phyloP scores from a whole-genome alignment of 306 rosid genomes.

The Datisca glomerata region DNA sequence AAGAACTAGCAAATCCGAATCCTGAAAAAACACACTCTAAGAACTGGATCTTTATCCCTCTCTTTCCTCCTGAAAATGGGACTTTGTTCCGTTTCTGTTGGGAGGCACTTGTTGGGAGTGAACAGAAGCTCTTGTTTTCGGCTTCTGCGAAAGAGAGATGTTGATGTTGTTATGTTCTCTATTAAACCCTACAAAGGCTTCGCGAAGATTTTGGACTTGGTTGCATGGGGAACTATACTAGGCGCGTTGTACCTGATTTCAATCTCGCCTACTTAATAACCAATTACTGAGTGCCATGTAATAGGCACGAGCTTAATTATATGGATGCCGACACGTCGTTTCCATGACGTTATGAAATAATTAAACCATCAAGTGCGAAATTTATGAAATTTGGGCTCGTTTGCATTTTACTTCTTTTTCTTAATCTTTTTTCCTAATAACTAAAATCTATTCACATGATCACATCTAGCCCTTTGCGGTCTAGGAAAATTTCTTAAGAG shows the following conservation, averaged over 20 bases:
- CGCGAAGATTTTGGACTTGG: slow-evolving; percentile 18
- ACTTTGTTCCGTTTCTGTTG: background rate
- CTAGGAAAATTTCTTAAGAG: too few species aligned
- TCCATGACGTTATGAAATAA: too few species aligned
- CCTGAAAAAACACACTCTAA: background rate
- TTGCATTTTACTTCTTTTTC: too few species aligned
- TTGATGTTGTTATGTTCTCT: slow-evolving; percentile 6
- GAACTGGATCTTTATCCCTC: background rate
- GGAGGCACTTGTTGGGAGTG: background rate
- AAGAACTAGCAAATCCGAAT: background rate
- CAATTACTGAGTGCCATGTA: too few species aligned
- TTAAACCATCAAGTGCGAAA: too few species aligned
- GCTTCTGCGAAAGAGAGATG: slow-evolving; percentile 34
- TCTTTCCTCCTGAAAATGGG: background rate
- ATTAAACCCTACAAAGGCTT: slow-evolving; percentile 66
- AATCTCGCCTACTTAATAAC: background rate
- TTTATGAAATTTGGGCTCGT: too few species aligned
- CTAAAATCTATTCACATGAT: too few species aligned
- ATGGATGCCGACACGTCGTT: too few species aligned
- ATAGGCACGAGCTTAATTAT: too few species aligned
- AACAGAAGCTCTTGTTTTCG: slow-evolving; percentile 16
- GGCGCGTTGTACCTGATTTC: slow-evolving; percentile 6
- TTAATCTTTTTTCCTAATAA: too few species aligned
- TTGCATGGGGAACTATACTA: slow-evolving; percentile 1
- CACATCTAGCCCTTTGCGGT: too few species aligned